These are phyloP conservation scores for Aspergillus indologenus DNA, from an alignment of 495 filamentous ascomycete genomes.

Conservation along the genomic window DNA sequence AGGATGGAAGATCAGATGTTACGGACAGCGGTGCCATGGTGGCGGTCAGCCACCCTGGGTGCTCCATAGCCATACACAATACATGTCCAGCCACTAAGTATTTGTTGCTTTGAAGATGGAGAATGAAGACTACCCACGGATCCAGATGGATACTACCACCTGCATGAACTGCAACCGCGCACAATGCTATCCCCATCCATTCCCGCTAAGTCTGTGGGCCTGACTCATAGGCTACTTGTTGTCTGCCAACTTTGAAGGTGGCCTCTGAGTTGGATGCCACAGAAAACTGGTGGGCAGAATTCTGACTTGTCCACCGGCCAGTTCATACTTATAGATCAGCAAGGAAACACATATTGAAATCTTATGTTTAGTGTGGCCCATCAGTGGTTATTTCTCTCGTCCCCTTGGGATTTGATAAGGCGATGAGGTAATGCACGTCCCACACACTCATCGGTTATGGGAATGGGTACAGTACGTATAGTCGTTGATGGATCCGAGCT, in stretches of 20 bases:
- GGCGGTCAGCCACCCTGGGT: conserved; percentile 15
- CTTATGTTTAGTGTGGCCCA: background rate
- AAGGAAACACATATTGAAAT: conserved; percentile 1
- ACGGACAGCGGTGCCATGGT: conserved; percentile 10
- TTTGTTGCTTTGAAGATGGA: conserved; percentile 5
- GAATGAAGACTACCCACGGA: conserved; percentile 10
- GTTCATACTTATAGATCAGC: conserved; percentile 2
- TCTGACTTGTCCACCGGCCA: background rate
- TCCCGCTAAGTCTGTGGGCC: background rate
- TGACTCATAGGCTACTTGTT: background rate
- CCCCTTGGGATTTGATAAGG: background rate
- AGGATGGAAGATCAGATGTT: conserved; percentile 4
- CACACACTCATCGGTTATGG: background rate
- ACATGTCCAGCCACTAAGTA: conserved; percentile 13
- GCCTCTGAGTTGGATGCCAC: background rate
- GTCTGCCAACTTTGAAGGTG: background rate
- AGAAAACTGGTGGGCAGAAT: background rate
- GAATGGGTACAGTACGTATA: background rate
- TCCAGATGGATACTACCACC: conserved; percentile 9
- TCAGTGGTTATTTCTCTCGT: background rate
- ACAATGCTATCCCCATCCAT: background rate
- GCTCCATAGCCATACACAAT: conserved; percentile 1
- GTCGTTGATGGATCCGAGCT: background rate
- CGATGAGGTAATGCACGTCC: conserved; percentile 3
- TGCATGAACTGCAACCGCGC: conserved; percentile 17